Evolutionary conservation across 2,329 filamentous ascomycete genomes (phyloP).

Genomic region (Pseudocercospora musae): DNA sequence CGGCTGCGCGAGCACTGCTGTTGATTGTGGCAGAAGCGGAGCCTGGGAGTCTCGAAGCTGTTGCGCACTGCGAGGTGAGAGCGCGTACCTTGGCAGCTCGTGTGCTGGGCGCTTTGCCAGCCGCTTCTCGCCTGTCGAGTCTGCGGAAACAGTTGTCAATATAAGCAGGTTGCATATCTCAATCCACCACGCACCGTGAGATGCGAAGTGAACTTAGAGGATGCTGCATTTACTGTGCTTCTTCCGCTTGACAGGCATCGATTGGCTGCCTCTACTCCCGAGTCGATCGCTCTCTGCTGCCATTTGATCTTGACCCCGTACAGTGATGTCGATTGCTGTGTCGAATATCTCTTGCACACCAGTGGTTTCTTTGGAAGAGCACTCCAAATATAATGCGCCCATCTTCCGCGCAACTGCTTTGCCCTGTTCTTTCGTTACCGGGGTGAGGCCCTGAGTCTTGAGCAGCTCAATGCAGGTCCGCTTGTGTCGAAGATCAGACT

Average conservation of each 20-base stretch:
- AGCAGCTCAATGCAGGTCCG: conserved; percentile 97
- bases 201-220: conserved; percentile 53
- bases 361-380: conserved; percentile 94
- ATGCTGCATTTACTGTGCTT: conserved; percentile 83
- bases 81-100: neutral
- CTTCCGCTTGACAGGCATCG: conserved; percentile 57
- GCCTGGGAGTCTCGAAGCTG: conserved; percentile 3
- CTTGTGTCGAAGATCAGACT: conserved; percentile 94
- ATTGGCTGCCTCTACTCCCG: conserved; percentile 38
- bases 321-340: conserved; percentile 82
- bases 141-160: conserved; percentile 13
- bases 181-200: conserved; percentile 4
- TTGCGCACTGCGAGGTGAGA: conserved; percentile 3
- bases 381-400: conserved; percentile 95
- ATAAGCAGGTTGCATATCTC: conserved; percentile 8
- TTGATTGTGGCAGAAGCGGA: conserved; percentile 4
- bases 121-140: conserved; percentile 4
- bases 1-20: conserved; percentile 7
- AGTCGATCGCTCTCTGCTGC: conserved; percentile 43
- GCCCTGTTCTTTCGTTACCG: conserved; percentile 88
- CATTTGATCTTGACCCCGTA: conserved; percentile 61
- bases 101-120: conserved; percentile 3
- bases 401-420: conserved; percentile 86
- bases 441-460: conserved; percentile 94
- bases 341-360: conserved; percentile 97